phyloP scores from a whole-genome alignment of 257 asterid genomes.

The Nicotiana undulata region DNA sequence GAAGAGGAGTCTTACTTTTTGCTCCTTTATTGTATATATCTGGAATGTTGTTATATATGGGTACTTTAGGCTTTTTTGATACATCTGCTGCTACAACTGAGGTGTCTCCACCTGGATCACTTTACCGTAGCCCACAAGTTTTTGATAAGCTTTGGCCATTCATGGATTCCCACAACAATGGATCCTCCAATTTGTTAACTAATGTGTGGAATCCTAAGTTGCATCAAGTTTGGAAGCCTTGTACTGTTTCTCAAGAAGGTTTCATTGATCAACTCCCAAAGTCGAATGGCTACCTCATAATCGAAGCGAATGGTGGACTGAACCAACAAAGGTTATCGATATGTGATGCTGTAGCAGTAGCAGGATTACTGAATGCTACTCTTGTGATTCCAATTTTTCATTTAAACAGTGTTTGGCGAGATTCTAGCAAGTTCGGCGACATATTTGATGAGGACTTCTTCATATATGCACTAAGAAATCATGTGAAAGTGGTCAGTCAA shows the following conservation, averaged over 20 bases:
- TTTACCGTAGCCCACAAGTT: slow-evolving; percentile 87
- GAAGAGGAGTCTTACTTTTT: slow-evolving; percentile 80
- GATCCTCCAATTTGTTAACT: slow-evolving; percentile 61
- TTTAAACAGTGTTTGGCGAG: slow-evolving; percentile 94
- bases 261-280: slow-evolving; percentile 46
- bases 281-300: slow-evolving; percentile 82
- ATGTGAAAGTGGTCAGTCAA: slow-evolving; percentile 62
- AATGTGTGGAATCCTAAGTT: slow-evolving; percentile 83
- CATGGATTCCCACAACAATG: slow-evolving; percentile 80
- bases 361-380: slow-evolving; percentile 94
- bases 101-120: slow-evolving; percentile 56
- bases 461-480: slow-evolving; percentile 91
- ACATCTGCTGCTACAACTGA: slow-evolving; percentile 27
- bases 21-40: slow-evolving; percentile 90
- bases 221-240: slow-evolving; percentile 90
- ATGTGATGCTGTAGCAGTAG: slow-evolving; percentile 99
- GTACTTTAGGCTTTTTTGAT: slow-evolving; percentile 63
- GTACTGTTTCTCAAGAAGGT: slow-evolving; percentile 62
- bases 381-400: slow-evolving; percentile 98
- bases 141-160: slow-evolving; percentile 89
- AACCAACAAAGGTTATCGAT: slow-evolving; percentile 97
- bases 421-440: slow-evolving; percentile 91
- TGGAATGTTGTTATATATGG: slow-evolving; percentile 92
- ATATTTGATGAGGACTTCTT: slow-evolving; percentile 97
- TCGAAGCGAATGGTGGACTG: slow-evolving; percentile 98